Evolutionary conservation across 768 basidiomycete genomes (phyloP), one percentile per base, ranked within the genome.

Genomic region (Strobilomyces dryophilus): DNA sequence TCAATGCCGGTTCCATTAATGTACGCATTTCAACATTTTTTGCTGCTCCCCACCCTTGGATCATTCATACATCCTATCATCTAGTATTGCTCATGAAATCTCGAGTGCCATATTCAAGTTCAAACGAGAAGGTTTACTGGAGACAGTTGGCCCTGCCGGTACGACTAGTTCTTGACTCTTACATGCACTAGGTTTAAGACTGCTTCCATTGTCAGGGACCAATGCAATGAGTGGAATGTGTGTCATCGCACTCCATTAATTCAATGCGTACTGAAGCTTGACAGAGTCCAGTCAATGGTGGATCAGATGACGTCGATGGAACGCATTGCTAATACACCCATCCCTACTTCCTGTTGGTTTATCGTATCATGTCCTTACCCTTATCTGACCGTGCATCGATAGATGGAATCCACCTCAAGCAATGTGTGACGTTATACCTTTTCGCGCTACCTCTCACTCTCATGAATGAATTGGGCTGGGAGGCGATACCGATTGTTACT

Each of bases 401-500:
- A 89, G 87, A 92, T 61, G 83, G 89, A 37, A 87, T 98, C 54
- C 94, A 97, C 70, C 74, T 95, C 63, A 95, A 95, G 68, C 95
- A 98, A 84, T 91, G 88, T 58, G 90, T 95, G n/a, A 87, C 89
- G 2, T 71, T 95, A 1, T 97, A 95, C 73, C 82, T 98, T 8
- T 93, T 94, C 65, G 83, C 91, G 18, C 78, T 98, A 8, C 95
- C 95, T 5, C 81, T 95, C 60, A 89, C 89, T 2, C 79, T 98
- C 29, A 83, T 94, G 42, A 79, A 83, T 50, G 86, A 92, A 43
- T 75, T 95, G 60, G 85, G 85, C 32, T 93, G 90, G 88, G 80
- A 77, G 44, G 89, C 88, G 65, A 77, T 95, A 10, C 89, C 89
- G n/a, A 76, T 94, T 24, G 84, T 92, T 18, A 92, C 91, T 20